Conservation (phyloP, 2,329 filamentous ascomycete genomes). For the Penicillium verrucosum region DNA sequence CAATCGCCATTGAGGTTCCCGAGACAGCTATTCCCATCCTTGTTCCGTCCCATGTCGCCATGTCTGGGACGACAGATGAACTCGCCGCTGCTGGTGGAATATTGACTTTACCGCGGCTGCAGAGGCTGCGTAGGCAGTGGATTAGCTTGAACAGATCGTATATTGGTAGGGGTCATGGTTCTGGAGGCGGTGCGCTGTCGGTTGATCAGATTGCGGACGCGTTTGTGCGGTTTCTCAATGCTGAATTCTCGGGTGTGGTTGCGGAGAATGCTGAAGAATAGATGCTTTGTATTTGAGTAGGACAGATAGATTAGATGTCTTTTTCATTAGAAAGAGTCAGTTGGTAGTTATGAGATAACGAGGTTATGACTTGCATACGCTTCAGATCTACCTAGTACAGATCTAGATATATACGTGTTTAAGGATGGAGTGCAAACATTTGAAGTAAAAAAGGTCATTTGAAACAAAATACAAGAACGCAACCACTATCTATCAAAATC, state of each 20-base stretch:
- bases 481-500: conserved; percentile 1
- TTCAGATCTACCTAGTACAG: not conserved
- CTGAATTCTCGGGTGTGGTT: conserved; percentile 38
- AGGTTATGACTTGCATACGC: conserved; percentile 3
- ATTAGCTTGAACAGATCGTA: conserved; percentile 46
- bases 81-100: conserved; percentile 41
- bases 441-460: not conserved
- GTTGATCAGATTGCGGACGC: conserved; percentile 41
- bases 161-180: conserved; percentile 36
- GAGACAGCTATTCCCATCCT: conserved; percentile 32
- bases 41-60: conserved; percentile 38
- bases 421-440: not conserved
- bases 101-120: conserved; percentile 42
- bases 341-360: conserved; percentile 3
- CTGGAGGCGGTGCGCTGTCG: conserved; percentile 32
- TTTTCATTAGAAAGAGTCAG: not conserved
- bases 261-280: conserved; percentile 10
- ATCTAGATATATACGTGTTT: not conserved
- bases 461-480: not conserved
- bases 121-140: conserved; percentile 46
- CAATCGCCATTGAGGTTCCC: conserved; percentile 37
- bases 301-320: conserved; percentile 1
- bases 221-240: conserved; percentile 48
- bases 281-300: not conserved
- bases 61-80: conserved; percentile 41